Conservation (phyloP, 108 stramenopile species). For the Mediolabrus comicus region DNA sequence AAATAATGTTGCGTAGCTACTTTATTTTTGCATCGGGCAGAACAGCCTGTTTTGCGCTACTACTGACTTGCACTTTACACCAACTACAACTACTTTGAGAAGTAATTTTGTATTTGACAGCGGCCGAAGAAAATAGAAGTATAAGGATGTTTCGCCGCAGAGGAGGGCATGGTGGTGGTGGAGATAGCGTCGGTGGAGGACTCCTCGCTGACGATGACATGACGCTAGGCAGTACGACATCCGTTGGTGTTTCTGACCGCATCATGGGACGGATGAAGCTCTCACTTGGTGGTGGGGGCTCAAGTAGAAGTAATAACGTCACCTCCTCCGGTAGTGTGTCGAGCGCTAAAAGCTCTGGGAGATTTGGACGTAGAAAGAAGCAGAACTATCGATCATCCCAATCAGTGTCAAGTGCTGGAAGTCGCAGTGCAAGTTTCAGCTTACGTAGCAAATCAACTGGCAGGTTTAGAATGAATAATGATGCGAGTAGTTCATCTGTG, state of each 20-base stretch:
- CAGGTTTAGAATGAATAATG: background rate
- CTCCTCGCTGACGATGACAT: constrained; percentile 20
- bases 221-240: constrained; percentile 13
- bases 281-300: constrained; percentile 1
- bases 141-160: background rate
- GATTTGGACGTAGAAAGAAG: background rate
- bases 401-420: background rate
- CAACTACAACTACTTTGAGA: no score
- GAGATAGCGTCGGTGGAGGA: background rate
- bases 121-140: background rate
- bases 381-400: background rate
- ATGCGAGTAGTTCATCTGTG: background rate
- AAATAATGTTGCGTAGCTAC: no score
- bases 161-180: background rate
- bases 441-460: background rate
- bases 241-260: constrained; percentile 24
- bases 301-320: background rate
- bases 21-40: no score
- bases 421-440: background rate
- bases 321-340: background rate
- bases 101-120: no score
- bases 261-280: constrained; percentile 40
- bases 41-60: no score
- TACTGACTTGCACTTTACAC: no score
- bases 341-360: background rate